Conservation (phyloP, 495 filamentous ascomycete genomes). For the Neurospora sp. region DNA sequence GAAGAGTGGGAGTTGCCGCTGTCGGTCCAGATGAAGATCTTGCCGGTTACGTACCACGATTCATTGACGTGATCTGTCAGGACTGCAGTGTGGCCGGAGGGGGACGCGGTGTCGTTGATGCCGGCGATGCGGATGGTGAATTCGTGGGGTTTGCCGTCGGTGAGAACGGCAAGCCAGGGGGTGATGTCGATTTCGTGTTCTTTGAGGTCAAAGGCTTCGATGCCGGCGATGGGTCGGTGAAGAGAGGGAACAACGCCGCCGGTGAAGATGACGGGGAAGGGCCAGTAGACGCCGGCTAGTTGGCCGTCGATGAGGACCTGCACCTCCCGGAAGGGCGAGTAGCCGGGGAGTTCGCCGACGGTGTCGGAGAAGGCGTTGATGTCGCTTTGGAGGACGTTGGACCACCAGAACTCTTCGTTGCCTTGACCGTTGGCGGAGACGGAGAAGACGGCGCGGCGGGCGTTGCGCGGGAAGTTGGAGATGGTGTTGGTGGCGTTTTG, state of each 20-base stretch:
- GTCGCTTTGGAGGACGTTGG: conserved; percentile 61
- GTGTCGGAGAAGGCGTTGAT: conserved; percentile 48
- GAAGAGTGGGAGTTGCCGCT: conserved; percentile 12
- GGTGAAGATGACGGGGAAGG: conserved; percentile 81
- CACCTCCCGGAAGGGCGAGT: conserved; percentile 64
- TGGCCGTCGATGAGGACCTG: conserved; percentile 69
- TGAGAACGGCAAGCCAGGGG: conserved; percentile 61
- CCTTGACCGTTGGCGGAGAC: conserved; percentile 71
- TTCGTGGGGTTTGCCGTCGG: conserved; percentile 52
- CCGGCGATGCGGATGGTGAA: conserved; percentile 66
- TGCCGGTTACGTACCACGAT: conserved; percentile 72
- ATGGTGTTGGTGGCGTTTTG: conserved; percentile 53
- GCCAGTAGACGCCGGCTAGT: conserved; percentile 73
- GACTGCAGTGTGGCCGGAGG: not conserved
- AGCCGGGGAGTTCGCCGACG: conserved; percentile 51
- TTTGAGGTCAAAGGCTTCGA: conserved; percentile 72
- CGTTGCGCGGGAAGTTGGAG: conserved; percentile 45
- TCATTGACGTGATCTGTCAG: conserved; percentile 51
- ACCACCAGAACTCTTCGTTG: conserved; percentile 84
- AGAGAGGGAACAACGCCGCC: conserved; percentile 74
- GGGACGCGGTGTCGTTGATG: conserved; percentile 37
- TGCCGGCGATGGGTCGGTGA: conserved; percentile 78
- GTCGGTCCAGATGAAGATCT: conserved; percentile 1
- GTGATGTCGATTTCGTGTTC: conserved; percentile 81
- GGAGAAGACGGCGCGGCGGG: conserved; percentile 61